Evolutionary conservation across 2,329 filamentous ascomycete species (phyloP).

Genomic region (Cordyceps javanica): DNA sequence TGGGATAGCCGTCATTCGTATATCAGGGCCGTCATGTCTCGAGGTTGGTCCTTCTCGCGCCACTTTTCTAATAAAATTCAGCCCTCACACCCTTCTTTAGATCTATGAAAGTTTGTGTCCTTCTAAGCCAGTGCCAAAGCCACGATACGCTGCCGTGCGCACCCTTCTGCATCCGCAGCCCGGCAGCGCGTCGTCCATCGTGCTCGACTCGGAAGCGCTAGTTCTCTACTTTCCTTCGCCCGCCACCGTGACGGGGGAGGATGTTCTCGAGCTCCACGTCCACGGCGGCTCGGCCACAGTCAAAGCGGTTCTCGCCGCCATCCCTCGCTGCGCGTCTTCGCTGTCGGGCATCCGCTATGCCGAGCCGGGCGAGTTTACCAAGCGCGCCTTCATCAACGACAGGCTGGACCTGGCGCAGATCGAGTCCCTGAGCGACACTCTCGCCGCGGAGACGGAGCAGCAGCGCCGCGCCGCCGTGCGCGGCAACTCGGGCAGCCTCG

Average conservation of each 20-base stretch:
- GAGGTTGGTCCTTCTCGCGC: slow-evolving; percentile 40
- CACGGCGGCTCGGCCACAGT: slow-evolving; percentile 88
- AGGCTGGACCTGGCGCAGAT: slow-evolving; percentile 82
- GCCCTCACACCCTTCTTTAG: slow-evolving; percentile 25
- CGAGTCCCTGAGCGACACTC: slow-evolving; percentile 56
- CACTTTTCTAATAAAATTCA: background rate
- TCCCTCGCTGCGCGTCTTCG: slow-evolving; percentile 45
- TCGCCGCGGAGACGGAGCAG: slow-evolving; percentile 77
- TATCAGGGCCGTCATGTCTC: slow-evolving; percentile 73
- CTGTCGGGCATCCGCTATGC: slow-evolving; percentile 65
- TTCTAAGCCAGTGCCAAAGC: slow-evolving; percentile 34
- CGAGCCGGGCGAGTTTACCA: slow-evolving; percentile 92
- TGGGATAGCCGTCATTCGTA: slow-evolving; percentile 82
- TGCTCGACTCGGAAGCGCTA: slow-evolving; percentile 73
- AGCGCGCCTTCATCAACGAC: slow-evolving; percentile 81
- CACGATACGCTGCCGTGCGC: slow-evolving; percentile 63
- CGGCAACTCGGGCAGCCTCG: slow-evolving; percentile 64
- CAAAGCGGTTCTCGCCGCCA: slow-evolving; percentile 74
- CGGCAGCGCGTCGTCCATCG: slow-evolving; percentile 19
- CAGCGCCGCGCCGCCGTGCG: slow-evolving; percentile 82
- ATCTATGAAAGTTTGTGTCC: slow-evolving; percentile 49
- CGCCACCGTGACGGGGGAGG: slow-evolving; percentile 82
- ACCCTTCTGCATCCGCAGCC: slow-evolving; percentile 56
- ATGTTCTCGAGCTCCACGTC: slow-evolving; percentile 88
- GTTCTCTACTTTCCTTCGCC: slow-evolving; percentile 78